phyloP scores from a whole-genome alignment of 441 rosid genomes.

The Theobroma grandiflorum region DNA sequence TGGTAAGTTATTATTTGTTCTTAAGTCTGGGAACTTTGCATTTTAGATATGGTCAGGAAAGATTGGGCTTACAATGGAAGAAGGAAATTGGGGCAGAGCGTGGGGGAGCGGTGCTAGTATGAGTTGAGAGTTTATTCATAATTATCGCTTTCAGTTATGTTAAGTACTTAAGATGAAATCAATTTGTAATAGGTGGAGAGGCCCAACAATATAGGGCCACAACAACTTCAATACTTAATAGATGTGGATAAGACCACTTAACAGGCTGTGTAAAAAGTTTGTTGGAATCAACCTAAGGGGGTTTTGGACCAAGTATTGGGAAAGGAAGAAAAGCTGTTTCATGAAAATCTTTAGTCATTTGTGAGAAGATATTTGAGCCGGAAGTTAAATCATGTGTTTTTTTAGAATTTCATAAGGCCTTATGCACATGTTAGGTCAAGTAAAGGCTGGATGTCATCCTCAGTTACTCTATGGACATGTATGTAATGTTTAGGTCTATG shows the following conservation, averaged over 20 bases:
- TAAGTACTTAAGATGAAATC: no score
- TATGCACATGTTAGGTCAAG: not conserved
- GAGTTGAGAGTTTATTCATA: no score
- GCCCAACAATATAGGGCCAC: not conserved
- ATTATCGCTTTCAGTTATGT: no score
- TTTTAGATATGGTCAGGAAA: conserved; percentile 23
- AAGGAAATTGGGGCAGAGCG: not conserved
- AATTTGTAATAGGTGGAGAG: not conserved
- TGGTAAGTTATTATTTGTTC: conserved; percentile 51
- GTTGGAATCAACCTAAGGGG: conserved; percentile 2
- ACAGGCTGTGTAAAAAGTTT: not conserved
- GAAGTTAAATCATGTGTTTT: not conserved
- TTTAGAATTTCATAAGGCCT: not conserved
- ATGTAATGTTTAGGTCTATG: not conserved
- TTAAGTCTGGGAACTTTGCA: not conserved
- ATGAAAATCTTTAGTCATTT: not conserved
- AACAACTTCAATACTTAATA: conserved; percentile 13
- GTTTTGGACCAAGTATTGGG: not conserved
- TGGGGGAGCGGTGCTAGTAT: no score
- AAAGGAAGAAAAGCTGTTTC: not conserved
- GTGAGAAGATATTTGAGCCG: not conserved
- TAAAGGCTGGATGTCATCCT: conserved; percentile 12
- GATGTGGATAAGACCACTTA: not conserved
- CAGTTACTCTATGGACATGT: not conserved
- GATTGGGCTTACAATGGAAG: not conserved